Evolutionary conservation across 2,329 filamentous ascomycete genomes (phyloP), one percentile per base, ranked within the genome.

Genomic region (Lasiodiplodia sp.): DNA sequence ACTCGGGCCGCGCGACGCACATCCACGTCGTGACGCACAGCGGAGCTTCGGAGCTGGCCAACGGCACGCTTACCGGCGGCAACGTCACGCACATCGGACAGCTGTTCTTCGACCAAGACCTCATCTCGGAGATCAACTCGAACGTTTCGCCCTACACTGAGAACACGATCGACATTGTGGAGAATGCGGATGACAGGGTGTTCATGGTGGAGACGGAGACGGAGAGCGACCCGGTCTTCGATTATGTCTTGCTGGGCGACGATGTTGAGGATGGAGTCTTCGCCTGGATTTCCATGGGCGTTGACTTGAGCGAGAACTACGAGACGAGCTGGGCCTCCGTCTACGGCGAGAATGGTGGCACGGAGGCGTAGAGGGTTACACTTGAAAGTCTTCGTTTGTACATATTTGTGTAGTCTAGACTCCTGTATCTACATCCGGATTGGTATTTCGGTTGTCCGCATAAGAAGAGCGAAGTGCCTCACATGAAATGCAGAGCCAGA

Each of bases 21-120:
- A 79, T 81, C 68, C 58, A 70, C 47, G 40, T 77, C 67, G 70
- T 78, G 60, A 73, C 81, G 49, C 79, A 81, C 68, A 77, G 78
- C 68, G 78, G 78, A 56, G 75, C 73, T 37, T 79, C 77, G 44
- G 71, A 82, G 6, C 79, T 82, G 58, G 71, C 80, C 63, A 88
- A 85, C 73, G 86, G 84, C 63, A 86, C 86, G 67, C 82, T 87
- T 69, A 77, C 78, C 53, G 85, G 82, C 69, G 81, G 82, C 18
- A 81, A 79, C 64, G 83, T 86, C 68, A 84, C 85, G 10, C 88
- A 91, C 78, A 83, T 90, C 49, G 88, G 89, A 21, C 89, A 92
- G 75, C 75, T 89, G 62, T 91, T 88, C 82, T 88, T 88, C 68
- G 87, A 91, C 75, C 85, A 90, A 75, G 80, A 82, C 70, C 83